A percentile compares a stretch with the other conserved stretches of the same genome.
Evolutionary conservation across 202 grass and related monocot genomes (phyloP).

Genomic region (Elaeis oleifera): DNA sequence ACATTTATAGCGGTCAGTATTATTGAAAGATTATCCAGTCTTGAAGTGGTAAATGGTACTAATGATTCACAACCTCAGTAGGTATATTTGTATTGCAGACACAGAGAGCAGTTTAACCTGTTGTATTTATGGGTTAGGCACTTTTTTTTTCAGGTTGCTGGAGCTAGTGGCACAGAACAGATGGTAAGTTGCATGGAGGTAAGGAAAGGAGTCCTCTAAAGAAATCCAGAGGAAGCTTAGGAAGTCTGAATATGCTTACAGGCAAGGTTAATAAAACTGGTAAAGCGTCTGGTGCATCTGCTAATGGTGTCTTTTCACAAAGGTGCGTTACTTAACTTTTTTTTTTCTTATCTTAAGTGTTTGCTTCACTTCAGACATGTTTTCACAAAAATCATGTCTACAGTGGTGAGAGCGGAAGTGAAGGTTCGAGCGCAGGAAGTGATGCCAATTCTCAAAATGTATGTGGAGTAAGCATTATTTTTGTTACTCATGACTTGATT

Average conservation of each 20-base stretch:
- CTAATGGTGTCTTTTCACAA: slow-evolving; percentile 57
- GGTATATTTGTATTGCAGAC: slow-evolving; percentile 19
- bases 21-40: too few species aligned
- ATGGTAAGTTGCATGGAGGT: slow-evolving; percentile 48
- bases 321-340: slow-evolving; percentile 30
- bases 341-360: background rate
- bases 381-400: too few species aligned
- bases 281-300: slow-evolving; percentile 42
- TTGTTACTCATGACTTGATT: slow-evolving; percentile 10
- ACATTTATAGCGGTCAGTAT: too few species aligned
- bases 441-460: slow-evolving; percentile 74
- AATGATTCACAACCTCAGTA: background rate
- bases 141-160: slow-evolving; percentile 1
- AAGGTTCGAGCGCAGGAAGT: slow-evolving; percentile 59
- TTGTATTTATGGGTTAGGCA: too few species aligned
- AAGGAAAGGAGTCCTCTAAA: slow-evolving; percentile 48
- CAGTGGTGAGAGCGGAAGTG: slow-evolving; percentile 64
- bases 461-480: slow-evolving; percentile 15
- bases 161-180: slow-evolving; percentile 37
- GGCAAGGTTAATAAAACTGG: slow-evolving; percentile 39
- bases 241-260: slow-evolving; percentile 49
- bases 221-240: slow-evolving; percentile 65
- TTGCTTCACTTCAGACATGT: too few species aligned
- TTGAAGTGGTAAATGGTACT: background rate
- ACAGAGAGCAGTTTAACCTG: slow-evolving; percentile 22